A percentile compares a stretch with the other conserved stretches of the same genome.
These are phyloP conservation scores for Boletellus emodensis DNA, from an alignment of 768 basidiomycete species.

Conservation along the genomic window DNA sequence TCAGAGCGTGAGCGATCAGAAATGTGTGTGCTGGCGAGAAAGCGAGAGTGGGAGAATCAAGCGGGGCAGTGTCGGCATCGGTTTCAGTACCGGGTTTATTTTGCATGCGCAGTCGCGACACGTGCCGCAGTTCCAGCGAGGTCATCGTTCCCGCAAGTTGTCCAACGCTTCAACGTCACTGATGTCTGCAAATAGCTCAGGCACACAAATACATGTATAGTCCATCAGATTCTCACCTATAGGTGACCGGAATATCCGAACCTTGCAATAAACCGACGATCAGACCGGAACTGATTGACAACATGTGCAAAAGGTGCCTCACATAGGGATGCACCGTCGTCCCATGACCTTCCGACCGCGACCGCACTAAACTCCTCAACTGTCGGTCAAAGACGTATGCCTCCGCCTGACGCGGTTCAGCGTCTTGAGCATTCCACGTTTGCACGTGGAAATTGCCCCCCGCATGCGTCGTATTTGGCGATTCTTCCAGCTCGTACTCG, in stretches of 20 bases:
- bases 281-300: conserved; percentile 2
- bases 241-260: conserved; percentile 30
- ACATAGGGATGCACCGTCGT: conserved; percentile 30
- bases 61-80: neutral
- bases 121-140: neutral
- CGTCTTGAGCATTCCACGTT: conserved; percentile 16
- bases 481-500: conserved; percentile 38
- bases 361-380: conserved; percentile 26
- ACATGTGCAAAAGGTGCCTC: conserved; percentile 1
- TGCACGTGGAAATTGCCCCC: conserved; percentile 26
- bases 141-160: conserved; percentile 20
- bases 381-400: conserved; percentile 27
- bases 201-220: neutral
- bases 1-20: conserved; percentile 7
- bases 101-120: neutral
- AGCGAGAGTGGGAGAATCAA: neutral
- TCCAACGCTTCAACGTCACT: conserved; percentile 26
- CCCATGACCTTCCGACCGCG: conserved; percentile 28
- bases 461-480: conserved; percentile 15
- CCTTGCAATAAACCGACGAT: conserved; percentile 12
- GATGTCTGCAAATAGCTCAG: conserved; percentile 22
- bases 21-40: conserved; percentile 9
- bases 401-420: conserved; percentile 13
- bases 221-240: conserved; percentile 23
- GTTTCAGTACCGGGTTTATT: neutral